A percentile compares a stretch with the other conserved stretches of the same genome.
Conservation (phyloP, 2,329 filamentous ascomycete species). For the Colletotrichum tofieldiae region DNA sequence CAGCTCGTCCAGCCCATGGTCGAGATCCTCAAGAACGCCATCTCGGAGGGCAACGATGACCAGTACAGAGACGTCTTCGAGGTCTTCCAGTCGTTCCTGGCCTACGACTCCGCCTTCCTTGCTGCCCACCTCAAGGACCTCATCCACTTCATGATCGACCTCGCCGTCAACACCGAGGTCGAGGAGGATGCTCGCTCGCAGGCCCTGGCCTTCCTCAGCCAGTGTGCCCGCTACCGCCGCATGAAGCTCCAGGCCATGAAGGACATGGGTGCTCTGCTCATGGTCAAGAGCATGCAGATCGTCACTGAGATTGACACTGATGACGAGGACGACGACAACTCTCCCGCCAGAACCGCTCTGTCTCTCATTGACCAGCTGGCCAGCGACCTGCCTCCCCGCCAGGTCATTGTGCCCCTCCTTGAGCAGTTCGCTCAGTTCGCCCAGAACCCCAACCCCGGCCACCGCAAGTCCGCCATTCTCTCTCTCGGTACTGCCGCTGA, state of each 20-base stretch:
- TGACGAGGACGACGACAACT: constrained; percentile 81
- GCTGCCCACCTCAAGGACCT: constrained; percentile 91
- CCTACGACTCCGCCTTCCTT: constrained; percentile 88
- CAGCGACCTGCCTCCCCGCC: constrained; percentile 89
- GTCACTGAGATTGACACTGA: constrained; percentile 90
- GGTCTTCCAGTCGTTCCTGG: constrained; percentile 95
- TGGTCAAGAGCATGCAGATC: constrained; percentile 89
- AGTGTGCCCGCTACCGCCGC: constrained; percentile 91
- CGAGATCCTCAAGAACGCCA: constrained; percentile 86
- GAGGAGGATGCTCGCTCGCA: constrained; percentile 91
- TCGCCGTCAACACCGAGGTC: constrained; percentile 82
- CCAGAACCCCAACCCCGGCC: constrained; percentile 79
- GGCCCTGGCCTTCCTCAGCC: constrained; percentile 93
- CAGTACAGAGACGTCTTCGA: constrained; percentile 93
- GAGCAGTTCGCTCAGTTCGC: constrained; percentile 89
- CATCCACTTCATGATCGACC: constrained; percentile 92
- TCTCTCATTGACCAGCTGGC: constrained; percentile 91
- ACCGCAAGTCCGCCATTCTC: constrained; percentile 91
- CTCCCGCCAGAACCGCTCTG: constrained; percentile 87
- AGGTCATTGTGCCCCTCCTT: constrained; percentile 93
- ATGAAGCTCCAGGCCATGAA: constrained; percentile 95
- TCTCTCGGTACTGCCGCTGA: constrained; percentile 95
- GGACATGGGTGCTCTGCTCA: constrained; percentile 87
- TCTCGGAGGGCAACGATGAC: constrained; percentile 87
- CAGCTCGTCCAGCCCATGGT: constrained; percentile 90